These are phyloP conservation scores for Fusarium humuli DNA, from an alignment of 2,329 filamentous ascomycete species.

Conservation along the genomic window DNA sequence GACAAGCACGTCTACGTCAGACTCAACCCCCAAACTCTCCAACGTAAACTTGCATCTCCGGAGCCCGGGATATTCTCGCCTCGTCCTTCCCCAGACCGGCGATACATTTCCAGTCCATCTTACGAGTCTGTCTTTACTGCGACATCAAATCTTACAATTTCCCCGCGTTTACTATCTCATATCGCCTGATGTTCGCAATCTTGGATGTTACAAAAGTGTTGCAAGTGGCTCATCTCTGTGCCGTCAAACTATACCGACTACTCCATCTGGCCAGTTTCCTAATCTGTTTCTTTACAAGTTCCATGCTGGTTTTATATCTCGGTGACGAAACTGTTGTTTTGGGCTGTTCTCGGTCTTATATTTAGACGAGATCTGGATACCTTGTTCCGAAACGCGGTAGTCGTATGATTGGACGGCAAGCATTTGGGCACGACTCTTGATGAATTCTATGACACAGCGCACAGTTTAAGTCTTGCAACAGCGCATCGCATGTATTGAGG, in stretches of 20 bases:
- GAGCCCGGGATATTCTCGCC: constrained; percentile 41
- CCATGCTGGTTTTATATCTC: not conserved
- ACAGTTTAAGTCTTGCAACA: too few species aligned
- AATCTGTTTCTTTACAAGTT: constrained; percentile 1
- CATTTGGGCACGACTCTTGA: not conserved
- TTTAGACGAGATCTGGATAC: not conserved
- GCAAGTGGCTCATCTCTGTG: not conserved
- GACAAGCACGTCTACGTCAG: constrained; percentile 24
- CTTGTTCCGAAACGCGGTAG: not conserved
- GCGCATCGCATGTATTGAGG: too few species aligned
- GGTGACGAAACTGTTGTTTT: not conserved
- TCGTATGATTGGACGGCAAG: not conserved
- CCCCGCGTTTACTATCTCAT: constrained; percentile 23
- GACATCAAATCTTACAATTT: constrained; percentile 32
- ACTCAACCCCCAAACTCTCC: constrained; percentile 7
- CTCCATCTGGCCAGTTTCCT: not conserved
- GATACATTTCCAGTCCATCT: constrained; percentile 18
- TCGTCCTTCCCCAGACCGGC: constrained; percentile 19
- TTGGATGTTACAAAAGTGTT: not conserved
- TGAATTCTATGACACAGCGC: too few species aligned
- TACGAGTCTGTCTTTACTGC: constrained; percentile 13
- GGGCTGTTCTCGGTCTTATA: not conserved
- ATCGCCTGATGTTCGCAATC: constrained; percentile 3
- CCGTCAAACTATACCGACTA: constrained; percentile 6
- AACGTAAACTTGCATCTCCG: not conserved